phyloP scores from a whole-genome alignment of 2,329 filamentous ascomycete species.

The Colletotrichum simmondsii region DNA sequence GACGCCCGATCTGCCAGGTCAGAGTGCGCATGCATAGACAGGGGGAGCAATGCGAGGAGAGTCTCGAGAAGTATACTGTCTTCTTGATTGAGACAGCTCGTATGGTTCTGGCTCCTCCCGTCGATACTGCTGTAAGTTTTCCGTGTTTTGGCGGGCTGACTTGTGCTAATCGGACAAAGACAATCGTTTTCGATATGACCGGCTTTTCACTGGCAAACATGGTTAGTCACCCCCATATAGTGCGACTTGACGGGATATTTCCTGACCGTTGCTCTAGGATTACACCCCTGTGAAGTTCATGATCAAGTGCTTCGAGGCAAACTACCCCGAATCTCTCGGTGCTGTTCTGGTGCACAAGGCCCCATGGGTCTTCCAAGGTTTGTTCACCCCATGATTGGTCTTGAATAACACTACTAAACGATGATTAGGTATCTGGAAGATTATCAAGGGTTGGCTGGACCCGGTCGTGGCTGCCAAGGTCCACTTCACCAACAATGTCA shows the following conservation, averaged over 20 bases:
- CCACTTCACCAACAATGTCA: slow-evolving; percentile 85
- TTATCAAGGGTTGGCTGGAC: slow-evolving; percentile 96
- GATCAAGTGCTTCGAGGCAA: slow-evolving; percentile 99
- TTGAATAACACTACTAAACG: neutral
- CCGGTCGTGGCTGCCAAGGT: slow-evolving; percentile 95
- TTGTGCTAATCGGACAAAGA: slow-evolving; percentile 59
- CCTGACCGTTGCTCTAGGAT: slow-evolving; percentile 64
- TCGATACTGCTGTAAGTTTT: slow-evolving; percentile 89
- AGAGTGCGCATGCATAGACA: slow-evolving; percentile 83
- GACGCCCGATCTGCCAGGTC: slow-evolving; percentile 88
- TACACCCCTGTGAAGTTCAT: slow-evolving; percentile 98
- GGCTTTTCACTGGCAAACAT: slow-evolving; percentile 95
- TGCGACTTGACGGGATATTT: neutral
- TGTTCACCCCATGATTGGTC: slow-evolving; percentile 42
- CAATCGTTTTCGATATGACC: slow-evolving; percentile 95
- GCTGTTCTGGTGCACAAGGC: slow-evolving; percentile 94
- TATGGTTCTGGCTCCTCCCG: slow-evolving; percentile 79
- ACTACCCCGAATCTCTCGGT: slow-evolving; percentile 94
- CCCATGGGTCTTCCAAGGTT: slow-evolving; percentile 95
- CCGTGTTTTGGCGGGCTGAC: neutral
- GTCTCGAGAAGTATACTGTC: slow-evolving; percentile 89
- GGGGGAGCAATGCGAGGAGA: slow-evolving; percentile 84
- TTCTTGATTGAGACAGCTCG: slow-evolving; percentile 95
- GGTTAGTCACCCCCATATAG: slow-evolving; percentile 57
- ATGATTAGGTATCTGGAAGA: slow-evolving; percentile 86